These are phyloP conservation scores for Neurospora discreta DNA, from an alignment of 495 filamentous ascomycete genomes.

Conservation along the genomic window DNA sequence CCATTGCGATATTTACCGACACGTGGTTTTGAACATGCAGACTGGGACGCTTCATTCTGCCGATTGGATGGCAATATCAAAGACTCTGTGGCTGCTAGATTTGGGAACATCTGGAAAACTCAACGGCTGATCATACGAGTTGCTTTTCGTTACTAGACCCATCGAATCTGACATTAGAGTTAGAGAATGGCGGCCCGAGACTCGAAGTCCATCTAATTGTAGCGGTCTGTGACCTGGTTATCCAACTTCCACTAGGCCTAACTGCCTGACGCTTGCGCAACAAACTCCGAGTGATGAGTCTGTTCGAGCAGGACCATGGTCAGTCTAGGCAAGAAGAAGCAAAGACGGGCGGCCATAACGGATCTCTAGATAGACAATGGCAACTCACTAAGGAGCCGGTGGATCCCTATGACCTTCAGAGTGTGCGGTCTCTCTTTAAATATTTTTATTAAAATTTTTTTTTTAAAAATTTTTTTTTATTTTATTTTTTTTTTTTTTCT, in stretches of 20 bases:
- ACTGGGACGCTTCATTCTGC: slow-evolving; percentile 8
- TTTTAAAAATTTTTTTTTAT: not conserved
- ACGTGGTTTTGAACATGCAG: slow-evolving; percentile 19
- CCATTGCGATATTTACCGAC: slow-evolving; percentile 2
- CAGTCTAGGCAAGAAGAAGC: not conserved
- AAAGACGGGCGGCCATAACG: not conserved
- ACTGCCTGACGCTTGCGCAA: not conserved
- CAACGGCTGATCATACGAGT: slow-evolving; percentile 12
- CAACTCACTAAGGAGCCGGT: not conserved
- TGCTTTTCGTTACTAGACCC: slow-evolving; percentile 1
- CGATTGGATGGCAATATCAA: slow-evolving; percentile 12
- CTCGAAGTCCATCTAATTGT: slow-evolving; percentile 4
- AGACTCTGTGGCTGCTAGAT: not conserved
- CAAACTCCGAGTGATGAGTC: not conserved
- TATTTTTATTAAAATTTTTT: no score
- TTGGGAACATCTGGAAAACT: slow-evolving; percentile 5
- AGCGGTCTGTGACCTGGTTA: slow-evolving; percentile 20
- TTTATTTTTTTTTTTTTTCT: no score
- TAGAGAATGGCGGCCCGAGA: slow-evolving; percentile 16
- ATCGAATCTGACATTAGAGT: slow-evolving; percentile 16
- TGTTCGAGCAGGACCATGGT: not conserved
- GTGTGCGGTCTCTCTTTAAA: not conserved
- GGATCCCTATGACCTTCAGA: not conserved
- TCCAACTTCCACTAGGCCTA: slow-evolving; percentile 14
- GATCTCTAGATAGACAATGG: not conserved